Evolutionary conservation across 2,329 filamentous ascomycete species (phyloP), one percentile per base, ranked within the genome.

Genomic region (Penicillium brasilianum): DNA sequence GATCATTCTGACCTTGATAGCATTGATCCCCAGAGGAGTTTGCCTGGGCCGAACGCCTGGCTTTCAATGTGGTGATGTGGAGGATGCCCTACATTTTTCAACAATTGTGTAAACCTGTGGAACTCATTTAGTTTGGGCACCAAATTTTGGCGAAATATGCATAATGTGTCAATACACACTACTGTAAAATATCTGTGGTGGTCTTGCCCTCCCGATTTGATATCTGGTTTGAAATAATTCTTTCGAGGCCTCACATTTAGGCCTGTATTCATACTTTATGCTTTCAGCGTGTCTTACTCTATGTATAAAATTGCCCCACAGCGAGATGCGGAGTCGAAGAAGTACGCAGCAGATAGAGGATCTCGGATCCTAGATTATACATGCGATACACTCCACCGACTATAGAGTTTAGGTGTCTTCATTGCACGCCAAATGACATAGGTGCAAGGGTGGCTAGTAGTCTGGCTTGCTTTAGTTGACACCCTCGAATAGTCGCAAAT

Each of bases 1-100:
- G 16, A 22, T 50, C 34, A 49, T 48, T 22, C 64, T 68, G 44
- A 70, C 56, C 9, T 37, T 2, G 4, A 4, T 48, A 71, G 69
- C 62, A 2, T 59, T 71, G 44, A 60, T 69, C 11, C 49, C 34
- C 32, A 59, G 46, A 32, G 67, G 64, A 0, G 63, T 71, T 10
- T 71, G 68, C 44, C 63, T 71, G n/a, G 69, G 69, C 20, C 69
- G 69, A 4, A 66, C 69, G 18, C 69, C 69, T 0, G 69, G 69
- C 0, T 71, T 71, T 48, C 63, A 61, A 28, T 60, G 66, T 5
- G 44, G 41, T 16, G 65, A 71, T 53, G 69, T 71, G 7, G 68
- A 70, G 43, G 60, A 41, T n/a, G 67, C 67, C 25, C 63, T 67
- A 37, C 36, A n/a, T 8, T n/a, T 52, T 51, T 58, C 55, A n/a